Base-by-base conservation (phyloP, 148 eudicot species). In the Pharnaceum exiguum region DNA sequence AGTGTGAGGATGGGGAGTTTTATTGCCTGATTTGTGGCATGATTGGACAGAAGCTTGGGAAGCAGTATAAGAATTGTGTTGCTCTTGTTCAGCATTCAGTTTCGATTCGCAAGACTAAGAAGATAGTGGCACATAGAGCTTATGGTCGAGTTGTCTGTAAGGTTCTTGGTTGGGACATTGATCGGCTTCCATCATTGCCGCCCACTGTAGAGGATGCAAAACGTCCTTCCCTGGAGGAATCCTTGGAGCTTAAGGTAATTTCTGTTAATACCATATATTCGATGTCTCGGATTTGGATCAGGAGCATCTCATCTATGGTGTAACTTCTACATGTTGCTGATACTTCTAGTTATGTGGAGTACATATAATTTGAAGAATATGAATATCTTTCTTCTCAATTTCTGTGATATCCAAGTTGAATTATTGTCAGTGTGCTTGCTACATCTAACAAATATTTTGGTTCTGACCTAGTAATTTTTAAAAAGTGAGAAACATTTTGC, bases 101-200 rank as follows among this genome's bases (percentile, higher is more conserved):
- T 13, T 11, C 72, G 3, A 69, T 83, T 5, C 64, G 70, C 2
- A 93, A 80, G 71, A 85, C 90, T 11, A 83, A 79, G 82, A 93
- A 60, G 75, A 87, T 32, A 78, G 53, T 40, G 46, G 94, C 90
- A 4, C 98, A 88, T 57, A 75, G 86, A 69, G 85, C 77, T 45
- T 85, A 62, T 47, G 88, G 89, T 22, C 68, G 73, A 59, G 90
- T 68, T 15, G 53, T 93, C 27, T 93, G 98, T 66, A 74, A 82
- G 75, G 74, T 93, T 76, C 87, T 88, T 74, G 96, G 89, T 18
- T 93, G 98, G 98, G 83, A 93, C 55, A 69, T 85, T 45, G 31
- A 79, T 68, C 46, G 60, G 45, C 84, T 91, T 37, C 77, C 90
- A 1, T 42, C 75, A 3, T 24, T 73, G 43, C 45, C 57, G 16